Evolutionary conservation across 768 basidiomycete genomes (phyloP).

Genomic region (Strobilomyces dryophilus): DNA sequence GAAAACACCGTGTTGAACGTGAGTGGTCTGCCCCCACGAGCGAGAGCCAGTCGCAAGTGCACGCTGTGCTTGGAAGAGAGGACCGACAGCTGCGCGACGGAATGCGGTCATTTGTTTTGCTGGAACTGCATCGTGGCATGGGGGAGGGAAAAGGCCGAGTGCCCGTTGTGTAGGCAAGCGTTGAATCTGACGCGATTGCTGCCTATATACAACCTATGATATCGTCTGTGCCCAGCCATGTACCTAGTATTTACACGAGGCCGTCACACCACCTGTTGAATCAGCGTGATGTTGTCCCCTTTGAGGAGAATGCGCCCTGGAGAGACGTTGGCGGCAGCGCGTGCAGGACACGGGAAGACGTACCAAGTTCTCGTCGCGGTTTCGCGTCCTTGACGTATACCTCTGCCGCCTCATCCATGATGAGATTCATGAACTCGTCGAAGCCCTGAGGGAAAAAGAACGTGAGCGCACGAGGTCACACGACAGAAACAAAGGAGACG

Average conservation of each 20-base stretch:
- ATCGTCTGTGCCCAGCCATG: background rate
- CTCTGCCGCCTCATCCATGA: constrained; percentile 90
- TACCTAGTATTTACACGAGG: constrained; percentile 18
- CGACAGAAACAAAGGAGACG: background rate
- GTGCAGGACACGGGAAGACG: constrained; percentile 20
- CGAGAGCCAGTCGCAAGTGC: constrained; percentile 63
- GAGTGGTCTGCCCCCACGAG: constrained; percentile 44
- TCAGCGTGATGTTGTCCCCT: constrained; percentile 98
- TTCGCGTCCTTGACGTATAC: constrained; percentile 88
- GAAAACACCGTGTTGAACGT: constrained; percentile 64
- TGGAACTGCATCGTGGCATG: constrained; percentile 88
- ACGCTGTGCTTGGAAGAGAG: constrained; percentile 85
- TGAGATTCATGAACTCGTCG: constrained; percentile 99
- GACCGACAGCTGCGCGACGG: constrained; percentile 76
- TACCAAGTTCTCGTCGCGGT: constrained; percentile 81
- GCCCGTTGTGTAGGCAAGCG: constrained; percentile 80
- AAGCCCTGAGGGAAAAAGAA: constrained; percentile 64
- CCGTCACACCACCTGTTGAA: constrained; percentile 59
- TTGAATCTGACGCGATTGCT: constrained; percentile 64
- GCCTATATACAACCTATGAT: constrained; percentile 81
- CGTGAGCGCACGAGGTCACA: constrained; percentile 21
- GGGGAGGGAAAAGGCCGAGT: constrained; percentile 89
- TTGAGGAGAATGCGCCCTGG: constrained; percentile 93
- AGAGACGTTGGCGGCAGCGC: background rate
- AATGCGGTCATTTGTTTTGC: constrained; percentile 88